phyloP scores from a whole-genome alignment of 2,329 filamentous ascomycete species.

The Fusarium haematococcum region DNA sequence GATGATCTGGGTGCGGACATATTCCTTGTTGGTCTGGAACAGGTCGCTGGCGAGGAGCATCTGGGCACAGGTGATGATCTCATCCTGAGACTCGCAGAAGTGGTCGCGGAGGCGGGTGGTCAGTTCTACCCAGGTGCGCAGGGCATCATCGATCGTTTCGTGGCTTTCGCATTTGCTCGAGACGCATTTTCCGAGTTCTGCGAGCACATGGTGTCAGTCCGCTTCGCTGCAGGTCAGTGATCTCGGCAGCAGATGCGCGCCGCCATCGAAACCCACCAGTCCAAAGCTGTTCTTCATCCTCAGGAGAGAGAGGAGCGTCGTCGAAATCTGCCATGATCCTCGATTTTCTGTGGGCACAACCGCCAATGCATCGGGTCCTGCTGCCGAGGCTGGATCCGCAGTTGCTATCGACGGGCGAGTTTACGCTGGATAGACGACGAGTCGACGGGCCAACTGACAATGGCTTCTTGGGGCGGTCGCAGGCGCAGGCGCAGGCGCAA shows the following conservation, averaged over 20 bases:
- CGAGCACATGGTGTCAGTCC: conserved; percentile 20
- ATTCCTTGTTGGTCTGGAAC: conserved; percentile 80
- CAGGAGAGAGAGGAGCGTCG: conserved; percentile 70
- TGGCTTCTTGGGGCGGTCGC: conserved; percentile 13
- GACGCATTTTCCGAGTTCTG: conserved; percentile 63
- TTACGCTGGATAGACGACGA: conserved; percentile 27
- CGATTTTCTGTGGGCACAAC: conserved; percentile 42
- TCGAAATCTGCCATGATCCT: conserved; percentile 72
- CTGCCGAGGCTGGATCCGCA: conserved; percentile 23
- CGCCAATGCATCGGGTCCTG: conserved; percentile 51
- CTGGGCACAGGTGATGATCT: conserved; percentile 83
- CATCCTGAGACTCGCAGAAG: conserved; percentile 80
- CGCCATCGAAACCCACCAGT: conserved; percentile 66
- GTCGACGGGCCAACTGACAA: conserved; percentile 35
- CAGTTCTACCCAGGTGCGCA: conserved; percentile 86
- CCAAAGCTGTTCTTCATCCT: conserved; percentile 91
- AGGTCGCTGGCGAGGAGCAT: conserved; percentile 80
- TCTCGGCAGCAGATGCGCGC: conserved; percentile 9
- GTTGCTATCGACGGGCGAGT: not conserved
- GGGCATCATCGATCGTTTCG: conserved; percentile 80
- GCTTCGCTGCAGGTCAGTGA: not conserved
- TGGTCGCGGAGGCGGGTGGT: conserved; percentile 81
- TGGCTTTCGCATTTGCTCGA: conserved; percentile 61
- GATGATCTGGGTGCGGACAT: conserved; percentile 92
- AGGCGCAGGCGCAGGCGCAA: conserved; percentile 16